A percentile compares a stretch with the other conserved stretches of the same genome.
These are phyloP conservation scores for Fusarium sp. DNA, from an alignment of 2,329 filamentous ascomycete genomes.

Conservation along the genomic window DNA sequence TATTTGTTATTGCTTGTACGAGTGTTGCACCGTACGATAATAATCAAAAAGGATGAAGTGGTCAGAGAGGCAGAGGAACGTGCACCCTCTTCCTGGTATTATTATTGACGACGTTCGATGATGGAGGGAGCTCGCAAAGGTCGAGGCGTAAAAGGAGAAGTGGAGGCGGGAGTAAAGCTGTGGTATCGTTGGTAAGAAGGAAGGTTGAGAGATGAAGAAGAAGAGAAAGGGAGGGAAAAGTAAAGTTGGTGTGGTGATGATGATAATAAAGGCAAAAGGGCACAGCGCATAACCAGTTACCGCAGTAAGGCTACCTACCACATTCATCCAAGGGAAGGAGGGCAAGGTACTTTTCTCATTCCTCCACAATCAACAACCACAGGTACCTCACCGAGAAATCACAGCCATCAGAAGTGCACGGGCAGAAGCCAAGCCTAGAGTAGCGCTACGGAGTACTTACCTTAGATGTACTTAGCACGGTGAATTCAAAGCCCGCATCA, in stretches of 20 bases:
- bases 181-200: conserved; percentile 21
- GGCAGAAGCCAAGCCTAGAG: conserved; percentile 32
- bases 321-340: conserved; percentile 9
- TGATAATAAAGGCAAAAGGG: conserved; percentile 43
- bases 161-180: conserved; percentile 30
- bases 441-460: conserved; percentile 45
- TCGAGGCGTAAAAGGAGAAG: conserved; percentile 26
- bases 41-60: conserved; percentile 47
- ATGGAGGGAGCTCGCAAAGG: conserved; percentile 35
- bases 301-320: conserved; percentile 27
- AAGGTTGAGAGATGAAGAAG: conserved; percentile 34
- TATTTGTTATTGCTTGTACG: conserved; percentile 46
- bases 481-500: conserved; percentile 36
- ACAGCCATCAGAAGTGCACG: conserved; percentile 37
- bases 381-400: conserved; percentile 41
- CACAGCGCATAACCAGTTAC: not conserved
- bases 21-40: conserved; percentile 51
- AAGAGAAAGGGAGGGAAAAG: conserved; percentile 33
- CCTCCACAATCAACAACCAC: conserved; percentile 40
- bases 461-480: conserved; percentile 42
- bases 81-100: conserved; percentile 45
- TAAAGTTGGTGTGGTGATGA: conserved; percentile 43
- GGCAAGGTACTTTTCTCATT: conserved; percentile 25
- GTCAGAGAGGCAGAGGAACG: conserved; percentile 50
- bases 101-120: conserved; percentile 41